Evolutionary conservation across 2,329 filamentous ascomycete genomes (phyloP), one percentile per base, ranked within the genome.

Genomic region (Ilyonectria robusta): DNA sequence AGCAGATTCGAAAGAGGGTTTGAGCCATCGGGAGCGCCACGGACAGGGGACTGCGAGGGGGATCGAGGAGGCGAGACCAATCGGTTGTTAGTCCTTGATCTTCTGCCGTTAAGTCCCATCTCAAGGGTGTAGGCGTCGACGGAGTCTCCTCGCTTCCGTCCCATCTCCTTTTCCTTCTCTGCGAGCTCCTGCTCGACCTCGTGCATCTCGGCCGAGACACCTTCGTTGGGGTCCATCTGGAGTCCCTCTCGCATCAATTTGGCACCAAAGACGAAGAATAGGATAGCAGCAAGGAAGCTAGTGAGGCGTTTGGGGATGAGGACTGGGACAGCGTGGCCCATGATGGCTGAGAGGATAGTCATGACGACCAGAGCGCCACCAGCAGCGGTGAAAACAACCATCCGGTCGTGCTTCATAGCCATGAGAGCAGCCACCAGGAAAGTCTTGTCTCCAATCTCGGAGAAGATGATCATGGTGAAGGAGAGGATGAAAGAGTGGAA

Each of bases 361-460:
- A 99, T 99, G 78, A 93, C 89, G 66, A 97, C 89, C 51, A 99
- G 86, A 10, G 96, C 97, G 59, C 92, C 91, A 75, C 97, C 95
- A n/a, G 96, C 96, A 8, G 96, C 94, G 2, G 94, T 93, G 83
- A 99, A 99, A 68, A 99, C 96, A 13, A 98, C 88, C 70, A 97
- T 85, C 59, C 96, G 92, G 69, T 96, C 93, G 77, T 99, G 95
- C 79, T 97, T 96, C 96, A 99, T 99, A 13, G 96, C 96, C 96
- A 99, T 99, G 19, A 99, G 89, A 8, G 95, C 95, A 7, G 96
- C 96, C 23, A 99, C 94, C 48, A 99, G 87, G 85, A 99, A 99
- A 0, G 96, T 99, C 84, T 99, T 99, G 88, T 99, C 96, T 70
- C 96, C 96, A 75, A 99, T 91, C 80, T 99, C 96, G 53, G 95